Conservation (phyloP, 768 basidiomycete genomes). For the Saitozyma sp. region DNA sequence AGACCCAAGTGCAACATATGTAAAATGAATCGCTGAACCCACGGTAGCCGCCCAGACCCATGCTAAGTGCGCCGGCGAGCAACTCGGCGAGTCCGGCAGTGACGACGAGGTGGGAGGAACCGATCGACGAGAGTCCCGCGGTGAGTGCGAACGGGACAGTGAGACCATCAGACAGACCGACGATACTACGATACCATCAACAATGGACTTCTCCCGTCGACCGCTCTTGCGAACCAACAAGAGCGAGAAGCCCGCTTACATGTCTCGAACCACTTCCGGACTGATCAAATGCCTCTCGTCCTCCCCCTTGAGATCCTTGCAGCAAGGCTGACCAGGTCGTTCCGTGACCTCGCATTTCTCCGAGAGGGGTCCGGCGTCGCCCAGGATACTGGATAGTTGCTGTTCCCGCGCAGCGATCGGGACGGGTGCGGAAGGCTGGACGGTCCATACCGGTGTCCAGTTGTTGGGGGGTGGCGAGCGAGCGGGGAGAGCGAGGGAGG, state of each 20-base stretch:
- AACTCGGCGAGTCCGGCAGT: conserved; percentile 94
- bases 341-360: conserved; percentile 29
- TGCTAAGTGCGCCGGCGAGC: conserved; percentile 91
- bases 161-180: conserved; percentile 50
- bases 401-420: conserved; percentile 8
- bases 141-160: conserved; percentile 53
- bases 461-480: too few relatives aligned
- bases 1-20: neutral
- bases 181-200: conserved; percentile 33
- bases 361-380: conserved; percentile 21
- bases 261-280: conserved; percentile 45
- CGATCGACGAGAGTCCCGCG: conserved; percentile 66
- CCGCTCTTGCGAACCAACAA: neutral
- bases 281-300: conserved; percentile 43
- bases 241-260: conserved; percentile 28
- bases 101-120: conserved; percentile 85
- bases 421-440: too few relatives aligned
- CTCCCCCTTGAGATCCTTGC: conserved; percentile 44
- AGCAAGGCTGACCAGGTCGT: conserved; percentile 23
- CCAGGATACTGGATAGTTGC: conserved; percentile 18
- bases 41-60: conserved; percentile 95
- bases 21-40: conserved; percentile 6
- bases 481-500: too few relatives aligned
- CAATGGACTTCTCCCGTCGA: neutral
- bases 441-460: too few relatives aligned